Base-by-base conservation (phyloP, 2,329 filamentous ascomycete species). In the Berkeleyomyces rouxiae region DNA sequence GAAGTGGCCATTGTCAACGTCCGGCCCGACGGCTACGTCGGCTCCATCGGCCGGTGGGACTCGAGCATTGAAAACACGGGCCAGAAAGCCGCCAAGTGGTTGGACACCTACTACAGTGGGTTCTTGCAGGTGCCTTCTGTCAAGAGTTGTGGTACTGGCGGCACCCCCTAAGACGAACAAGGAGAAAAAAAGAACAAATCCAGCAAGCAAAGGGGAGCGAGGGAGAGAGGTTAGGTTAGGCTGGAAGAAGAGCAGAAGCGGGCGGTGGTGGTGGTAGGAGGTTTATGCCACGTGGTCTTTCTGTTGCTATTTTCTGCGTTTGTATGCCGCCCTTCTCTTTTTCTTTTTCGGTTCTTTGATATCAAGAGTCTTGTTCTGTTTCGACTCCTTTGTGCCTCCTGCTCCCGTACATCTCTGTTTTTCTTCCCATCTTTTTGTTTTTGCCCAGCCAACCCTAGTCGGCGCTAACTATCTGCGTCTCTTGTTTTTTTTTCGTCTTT, bases 21-120 rank as follows among this genome's bases (percentile, higher is more conserved):
- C 1, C 78, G 86, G 4, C 86, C 86, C 0, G 86, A 90, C 71
- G 86, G 86, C 9, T 90, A 89, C 70, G 81, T 89, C 3, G 86
- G 86, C 1, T 82, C 78, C n/a, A 72, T 87, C 33, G 74, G 78
- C 53, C 72, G 77, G 47, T 80, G 78, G 78, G 77, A 80, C 68
- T 75, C 77, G 42, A 75, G 74, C 66, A 69, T 78, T 37, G 78
- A 79, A 62, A 77, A 77, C 49, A 72, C 78, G 4, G 80, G 79
- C 49, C 70, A 76, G 49, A 74, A 77, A 57, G 80, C 80, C 7
- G 80, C 79, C 37, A 72, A 71, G 65, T 82, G 79, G 79, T 71
- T 82, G 33, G 79, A 82, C 67, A 69, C 71, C 13, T 82, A 82
- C 68, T 82, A 80, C 66, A 73, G 74, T 51, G 76, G 78, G 36